Evolutionary conservation across 768 basidiomycete genomes (phyloP).

Genomic region (Chlorophyllum brunneum): DNA sequence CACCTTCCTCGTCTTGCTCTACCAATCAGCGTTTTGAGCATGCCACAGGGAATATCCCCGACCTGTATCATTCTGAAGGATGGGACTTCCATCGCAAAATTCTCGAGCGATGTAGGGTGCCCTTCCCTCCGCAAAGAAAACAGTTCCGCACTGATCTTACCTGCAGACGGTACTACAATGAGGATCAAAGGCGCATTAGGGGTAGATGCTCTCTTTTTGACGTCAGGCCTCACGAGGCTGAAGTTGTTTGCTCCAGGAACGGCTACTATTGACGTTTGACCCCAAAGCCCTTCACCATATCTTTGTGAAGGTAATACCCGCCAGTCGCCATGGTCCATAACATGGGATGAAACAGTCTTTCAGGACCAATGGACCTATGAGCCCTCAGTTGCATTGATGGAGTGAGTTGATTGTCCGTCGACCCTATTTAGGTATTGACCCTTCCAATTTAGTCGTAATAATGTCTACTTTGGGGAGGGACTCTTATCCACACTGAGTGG

Average conservation of each 20-base stretch:
- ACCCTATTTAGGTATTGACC: constrained; percentile 2
- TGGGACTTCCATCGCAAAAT: constrained; percentile 36
- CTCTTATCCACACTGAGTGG: constrained; percentile 19
- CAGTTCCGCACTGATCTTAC: not conserved
- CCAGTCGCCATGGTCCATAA: not conserved
- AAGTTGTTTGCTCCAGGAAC: constrained; percentile 18
- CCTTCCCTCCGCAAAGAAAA: not conserved
- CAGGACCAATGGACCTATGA: constrained; percentile 32
- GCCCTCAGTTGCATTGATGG: constrained; percentile 22
- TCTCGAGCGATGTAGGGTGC: constrained; percentile 26
- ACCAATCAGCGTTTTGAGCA: not conserved
- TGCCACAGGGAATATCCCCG: constrained; percentile 28
- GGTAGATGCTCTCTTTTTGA: constrained; percentile 19
- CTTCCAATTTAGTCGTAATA: constrained; percentile 14
- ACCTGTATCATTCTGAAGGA: constrained; percentile 28
- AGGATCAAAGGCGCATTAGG: constrained; percentile 31
- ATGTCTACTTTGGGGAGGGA: constrained; percentile 17
- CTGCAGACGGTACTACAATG: constrained; percentile 29
- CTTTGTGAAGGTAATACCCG: constrained; percentile 33
- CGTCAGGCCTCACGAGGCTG: not conserved
- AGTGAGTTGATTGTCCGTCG: constrained; percentile 17
- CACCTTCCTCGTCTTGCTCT: no score
- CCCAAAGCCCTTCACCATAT: constrained; percentile 44
- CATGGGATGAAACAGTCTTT: not conserved
- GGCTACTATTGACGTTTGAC: constrained; percentile 37